Base-by-base conservation (phyloP, 306 rosid species). In the Cicer yamashitae region DNA sequence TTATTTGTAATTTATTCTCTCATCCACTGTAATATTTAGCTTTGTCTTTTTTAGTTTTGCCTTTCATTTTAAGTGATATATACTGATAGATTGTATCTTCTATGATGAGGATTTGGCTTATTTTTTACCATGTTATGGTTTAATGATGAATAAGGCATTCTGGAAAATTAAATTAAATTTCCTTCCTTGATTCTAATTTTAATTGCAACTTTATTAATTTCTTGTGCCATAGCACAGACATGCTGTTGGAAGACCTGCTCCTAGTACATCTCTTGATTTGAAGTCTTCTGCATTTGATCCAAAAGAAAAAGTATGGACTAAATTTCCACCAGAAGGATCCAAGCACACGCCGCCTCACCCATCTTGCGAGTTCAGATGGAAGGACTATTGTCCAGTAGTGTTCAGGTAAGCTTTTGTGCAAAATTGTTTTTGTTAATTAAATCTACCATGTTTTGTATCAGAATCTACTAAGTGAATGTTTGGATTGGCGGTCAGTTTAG, bases 221-320 rank as follows among this genome's bases (percentile, higher is more conserved):
- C 61, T 80, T 81, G 89, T 83, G 90, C 91, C 91, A 87, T 91
- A 89, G 94, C 91, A 75, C 96, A 94, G 99, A 84, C 99, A 96
- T 89, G 88, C 99, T 70, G 96, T 96, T 79, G 99, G 98, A 81
- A 88, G 98, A 89, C 99, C 99, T 45, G 99, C 97, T 84, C 99
- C 99, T 81, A 83, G 86, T 57, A 79, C 93, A 41, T 86, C 97
- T 54, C 96, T 91, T 81, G 99, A 96, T 80, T 82, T 96, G 74
- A 92, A 87, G 86, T 6, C 87, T 56, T 96, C 99, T 30, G 98
- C 97, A 57, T 96, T 96, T 61, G 98, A 96, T 86, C 97, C 98
- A 10, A 90, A 76, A 81, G 98, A 96, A 73, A 96, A 96, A 85
- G 90, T 92, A 5, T 96, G 99, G 99, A 96, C 99, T 1, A 96